phyloP scores from a whole-genome alignment of 2,329 filamentous ascomycete species.

The Aspergillus puulaauensis region DNA sequence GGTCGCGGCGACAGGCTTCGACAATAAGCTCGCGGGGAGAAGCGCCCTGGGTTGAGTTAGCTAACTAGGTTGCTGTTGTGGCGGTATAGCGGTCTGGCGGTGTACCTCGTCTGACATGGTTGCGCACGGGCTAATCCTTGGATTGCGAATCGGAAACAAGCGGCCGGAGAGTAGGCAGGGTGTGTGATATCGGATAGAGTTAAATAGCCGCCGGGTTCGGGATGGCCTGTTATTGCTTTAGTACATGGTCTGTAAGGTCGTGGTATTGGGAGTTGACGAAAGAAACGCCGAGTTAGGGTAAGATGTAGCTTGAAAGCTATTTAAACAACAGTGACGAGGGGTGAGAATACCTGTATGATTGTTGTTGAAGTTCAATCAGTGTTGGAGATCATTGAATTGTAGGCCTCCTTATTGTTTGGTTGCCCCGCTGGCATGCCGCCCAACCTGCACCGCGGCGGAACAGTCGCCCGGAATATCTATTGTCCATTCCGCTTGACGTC shows the following conservation, averaged over 20 bases:
- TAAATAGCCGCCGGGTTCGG: background rate
- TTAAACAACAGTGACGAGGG: background rate
- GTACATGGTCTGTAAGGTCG: background rate
- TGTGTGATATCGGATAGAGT: background rate
- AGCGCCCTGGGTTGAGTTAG: conserved; percentile 63
- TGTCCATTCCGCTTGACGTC: conserved; percentile 19
- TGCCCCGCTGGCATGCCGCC: conserved; percentile 14
- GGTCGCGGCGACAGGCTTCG: conserved; percentile 91
- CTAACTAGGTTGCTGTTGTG: conserved; percentile 6
- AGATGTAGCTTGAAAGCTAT: background rate
- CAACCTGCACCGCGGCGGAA: conserved; percentile 12
- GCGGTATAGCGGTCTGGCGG: background rate
- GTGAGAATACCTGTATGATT: background rate
- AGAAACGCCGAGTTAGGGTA: background rate
- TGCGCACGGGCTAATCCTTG: conserved; percentile 4
- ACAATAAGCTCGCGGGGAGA: conserved; percentile 81
- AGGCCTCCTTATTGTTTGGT: conserved; percentile 14
- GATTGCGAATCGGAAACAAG: background rate
- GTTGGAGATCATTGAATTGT: background rate
- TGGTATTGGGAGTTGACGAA: background rate
- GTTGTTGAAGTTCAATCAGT: background rate
- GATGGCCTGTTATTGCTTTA: background rate
- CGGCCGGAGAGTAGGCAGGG: background rate
- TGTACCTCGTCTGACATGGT: conserved; percentile 47
- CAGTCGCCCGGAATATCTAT: conserved; percentile 23